Evolutionary conservation across 1,284 basidiomycete genomes (phyloP).

Genomic region (Grifola frondosa): DNA sequence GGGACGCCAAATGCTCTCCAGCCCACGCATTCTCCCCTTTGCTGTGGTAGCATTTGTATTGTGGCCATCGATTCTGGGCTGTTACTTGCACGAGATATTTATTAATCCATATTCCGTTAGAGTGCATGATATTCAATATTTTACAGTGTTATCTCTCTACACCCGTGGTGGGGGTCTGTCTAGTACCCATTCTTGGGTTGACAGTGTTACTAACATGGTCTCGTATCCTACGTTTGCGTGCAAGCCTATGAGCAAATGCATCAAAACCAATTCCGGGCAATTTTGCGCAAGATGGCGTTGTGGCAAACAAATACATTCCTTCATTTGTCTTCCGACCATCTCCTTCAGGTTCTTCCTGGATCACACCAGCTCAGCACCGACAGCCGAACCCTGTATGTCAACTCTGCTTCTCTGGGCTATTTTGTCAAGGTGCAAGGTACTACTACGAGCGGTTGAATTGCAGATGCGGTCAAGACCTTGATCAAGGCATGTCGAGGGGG

Average conservation of each 20-base stretch:
- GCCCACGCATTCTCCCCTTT: background rate
- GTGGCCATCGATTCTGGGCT: background rate
- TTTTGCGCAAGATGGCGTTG: background rate
- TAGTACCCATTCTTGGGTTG: background rate
- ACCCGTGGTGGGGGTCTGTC: background rate
- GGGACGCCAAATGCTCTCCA: background rate
- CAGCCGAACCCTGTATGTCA: no score
- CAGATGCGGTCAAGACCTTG: no score
- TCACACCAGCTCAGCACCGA: no score
- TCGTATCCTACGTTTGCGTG: slow-evolving; percentile 1
- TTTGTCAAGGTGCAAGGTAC: no score
- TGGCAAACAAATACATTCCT: background rate
- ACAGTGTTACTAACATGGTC: background rate
- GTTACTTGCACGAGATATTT: background rate
- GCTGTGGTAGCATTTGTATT: background rate
- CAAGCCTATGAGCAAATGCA: slow-evolving; percentile 4
- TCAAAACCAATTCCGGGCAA: background rate
- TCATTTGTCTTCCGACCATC: background rate
- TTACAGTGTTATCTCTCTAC: slow-evolving; percentile 2
- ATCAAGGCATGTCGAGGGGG: no score
- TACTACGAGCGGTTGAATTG: no score
- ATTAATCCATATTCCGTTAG: no score
- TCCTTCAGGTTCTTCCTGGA: no score
- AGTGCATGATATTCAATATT: background rate
- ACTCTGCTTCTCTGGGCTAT: no score